These are phyloP conservation scores for Aspergillus brunneoviolaceus DNA, from an alignment of 2,329 filamentous ascomycete species.

Conservation along the genomic window DNA sequence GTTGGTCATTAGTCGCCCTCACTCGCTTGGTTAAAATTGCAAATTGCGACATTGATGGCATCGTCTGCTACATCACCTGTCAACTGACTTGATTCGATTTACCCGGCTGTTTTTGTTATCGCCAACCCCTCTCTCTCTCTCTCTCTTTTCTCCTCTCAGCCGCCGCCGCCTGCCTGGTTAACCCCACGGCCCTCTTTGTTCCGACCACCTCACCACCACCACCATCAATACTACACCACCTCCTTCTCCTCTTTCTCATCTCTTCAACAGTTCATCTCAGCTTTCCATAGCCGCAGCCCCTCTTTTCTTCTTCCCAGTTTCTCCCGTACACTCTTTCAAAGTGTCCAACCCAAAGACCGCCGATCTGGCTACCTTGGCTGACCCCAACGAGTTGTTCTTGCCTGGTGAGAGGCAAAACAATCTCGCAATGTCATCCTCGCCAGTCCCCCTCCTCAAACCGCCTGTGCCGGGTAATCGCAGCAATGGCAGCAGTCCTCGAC, in stretches of 20 bases:
- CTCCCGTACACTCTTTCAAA: constrained; percentile 15
- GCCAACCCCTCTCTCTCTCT: constrained; percentile 11
- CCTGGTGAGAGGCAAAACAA: constrained; percentile 42
- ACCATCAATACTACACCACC: not conserved
- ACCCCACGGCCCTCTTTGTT: constrained; percentile 19
- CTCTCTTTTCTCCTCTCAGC: no score
- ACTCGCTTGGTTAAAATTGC: constrained; percentile 5
- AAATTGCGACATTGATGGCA: not conserved
- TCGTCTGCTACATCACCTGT: not conserved
- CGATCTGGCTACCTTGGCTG: constrained; percentile 40
- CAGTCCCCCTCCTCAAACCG: constrained; percentile 77
- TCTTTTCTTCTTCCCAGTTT: constrained; percentile 6
- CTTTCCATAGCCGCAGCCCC: not conserved
- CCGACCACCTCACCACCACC: constrained; percentile 6
- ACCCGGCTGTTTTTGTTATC: not conserved
- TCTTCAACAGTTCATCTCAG: not conserved
- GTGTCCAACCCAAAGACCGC: constrained; percentile 25
- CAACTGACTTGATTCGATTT: not conserved
- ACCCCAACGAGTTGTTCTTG: constrained; percentile 43
- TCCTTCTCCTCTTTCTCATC: constrained; percentile 7
- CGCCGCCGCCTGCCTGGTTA: constrained; percentile 13
- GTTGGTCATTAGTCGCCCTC: not conserved
- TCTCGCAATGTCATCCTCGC: constrained; percentile 65
- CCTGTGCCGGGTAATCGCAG: constrained; percentile 71
- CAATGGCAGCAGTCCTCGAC: constrained; percentile 60